These are phyloP conservation scores for Talaromyces sp. DNA, from an alignment of 2,329 filamentous ascomycete genomes.

Conservation along the genomic window DNA sequence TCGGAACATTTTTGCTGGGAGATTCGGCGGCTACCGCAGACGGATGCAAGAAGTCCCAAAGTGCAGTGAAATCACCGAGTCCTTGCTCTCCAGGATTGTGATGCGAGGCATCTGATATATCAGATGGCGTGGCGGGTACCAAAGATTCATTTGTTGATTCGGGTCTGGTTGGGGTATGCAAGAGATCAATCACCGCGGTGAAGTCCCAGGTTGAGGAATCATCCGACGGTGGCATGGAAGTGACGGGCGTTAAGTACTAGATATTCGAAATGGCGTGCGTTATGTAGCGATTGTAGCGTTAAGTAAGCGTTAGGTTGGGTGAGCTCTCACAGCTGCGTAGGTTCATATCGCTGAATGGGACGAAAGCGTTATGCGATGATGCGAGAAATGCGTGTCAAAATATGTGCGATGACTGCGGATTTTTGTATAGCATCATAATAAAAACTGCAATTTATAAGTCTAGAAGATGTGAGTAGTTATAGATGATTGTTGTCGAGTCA, in stretches of 20 bases:
- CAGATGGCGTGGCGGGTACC: slow-evolving; percentile 21
- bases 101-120: neutral
- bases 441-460: neutral
- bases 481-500: neutral
- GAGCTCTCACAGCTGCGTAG: neutral
- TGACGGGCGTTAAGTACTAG: neutral
- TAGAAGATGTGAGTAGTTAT: neutral
- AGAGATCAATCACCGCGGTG: slow-evolving; percentile 45
- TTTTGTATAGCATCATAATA: neutral
- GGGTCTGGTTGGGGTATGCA: slow-evolving; percentile 35
- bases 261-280: neutral
- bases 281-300: neutral
- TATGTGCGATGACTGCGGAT: too few species aligned
- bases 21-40: slow-evolving; percentile 1
- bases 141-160: neutral
- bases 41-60: slow-evolving; percentile 43
- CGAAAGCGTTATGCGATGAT: neutral
- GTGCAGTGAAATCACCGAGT: slow-evolving; percentile 46
- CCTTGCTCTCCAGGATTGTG: slow-evolving; percentile 20
- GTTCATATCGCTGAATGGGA: neutral
- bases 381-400: neutral
- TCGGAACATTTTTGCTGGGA: neutral
- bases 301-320: neutral
- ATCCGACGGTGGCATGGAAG: slow-evolving; percentile 34
- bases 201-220: slow-evolving; percentile 46